Base-by-base conservation (phyloP, 1,284 basidiomycete genomes). In the Puccinia novopanici region DNA sequence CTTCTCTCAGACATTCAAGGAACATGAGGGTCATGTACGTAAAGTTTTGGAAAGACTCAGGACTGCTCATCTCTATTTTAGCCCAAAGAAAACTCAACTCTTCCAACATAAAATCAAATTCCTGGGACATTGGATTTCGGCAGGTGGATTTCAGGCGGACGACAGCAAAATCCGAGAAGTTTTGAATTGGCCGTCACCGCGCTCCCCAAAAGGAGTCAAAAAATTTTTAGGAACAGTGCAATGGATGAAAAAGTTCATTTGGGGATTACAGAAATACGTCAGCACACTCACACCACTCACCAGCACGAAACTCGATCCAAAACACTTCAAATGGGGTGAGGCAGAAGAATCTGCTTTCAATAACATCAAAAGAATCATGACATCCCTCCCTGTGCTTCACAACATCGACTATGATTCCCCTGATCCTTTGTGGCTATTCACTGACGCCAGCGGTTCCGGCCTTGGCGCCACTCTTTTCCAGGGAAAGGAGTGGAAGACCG, bases 401-500 rank as follows among this genome's bases (percentile, higher is more conserved):
- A 57, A 57, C 24, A 24, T 57, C 22, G 55, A 57, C 24, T 57
- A 27, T 24, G 19, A 54, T 22, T 54, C 19, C 9, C 9, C 8
- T 4, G 52, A 54, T 17, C 52, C 52, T 4, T 17, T 54, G 5
- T 54, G 52, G 52, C 52, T 54, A 13, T 54, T 54, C 52, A 54
- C 52, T 8, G 52, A 54, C 22, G 19, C 52, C 52, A 54, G 52
- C 52, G 52, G 52, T 10, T 54, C 19, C 5, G 52, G 52, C 10
- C 22, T 54, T 8, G 52, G 52, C 15, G 52, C 52, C 5, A 17
- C 52, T 4, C 52, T 54, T 17, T 54, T 54, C 19, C 52, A 54
- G 22, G 52, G 52, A 4, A 54, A 54, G 22, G 52, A 54, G 45
- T 15, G 8, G 82, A 84, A 0, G n/a, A n/a, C n/a, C n/a, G n/a